A percentile compares a stretch with the other conserved stretches of the same genome.
phyloP scores from a whole-genome alignment of 2,329 filamentous ascomycete genomes.

The Colletotrichum camelliae region DNA sequence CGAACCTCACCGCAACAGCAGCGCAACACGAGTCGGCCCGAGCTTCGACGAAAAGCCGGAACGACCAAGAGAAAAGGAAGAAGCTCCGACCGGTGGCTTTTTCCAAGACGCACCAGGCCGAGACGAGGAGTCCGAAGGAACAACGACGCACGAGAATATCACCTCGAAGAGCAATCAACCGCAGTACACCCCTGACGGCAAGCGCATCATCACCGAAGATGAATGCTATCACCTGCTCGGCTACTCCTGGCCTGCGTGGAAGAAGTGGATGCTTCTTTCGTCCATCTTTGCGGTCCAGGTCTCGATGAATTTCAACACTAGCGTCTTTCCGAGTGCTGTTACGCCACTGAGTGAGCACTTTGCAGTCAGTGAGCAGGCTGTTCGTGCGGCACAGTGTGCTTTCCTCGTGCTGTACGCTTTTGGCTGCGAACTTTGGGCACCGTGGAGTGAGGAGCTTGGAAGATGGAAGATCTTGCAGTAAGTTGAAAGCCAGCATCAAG shows the following conservation, averaged over 20 bases:
- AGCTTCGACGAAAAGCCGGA: background rate
- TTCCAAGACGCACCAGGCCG: slow-evolving; percentile 4
- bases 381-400: slow-evolving; percentile 50
- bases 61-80: background rate
- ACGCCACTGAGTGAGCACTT: slow-evolving; percentile 49
- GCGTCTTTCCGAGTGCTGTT: slow-evolving; percentile 56
- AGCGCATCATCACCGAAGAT: slow-evolving; percentile 49
- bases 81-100: background rate
- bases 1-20: background rate
- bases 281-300: slow-evolving; percentile 58
- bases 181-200: slow-evolving; percentile 28
- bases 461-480: slow-evolving; percentile 56
- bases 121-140: slow-evolving; percentile 4
- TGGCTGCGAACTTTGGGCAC: slow-evolving; percentile 57
- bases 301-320: slow-evolving; percentile 63
- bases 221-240: slow-evolving; percentile 53
- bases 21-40: background rate
- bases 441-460: slow-evolving; percentile 59
- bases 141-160: background rate
- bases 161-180: background rate
- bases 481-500: slow-evolving; percentile 25
- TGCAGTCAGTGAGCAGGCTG: slow-evolving; percentile 48
- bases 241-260: slow-evolving; percentile 46
- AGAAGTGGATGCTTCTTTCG: slow-evolving; percentile 58
- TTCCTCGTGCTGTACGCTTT: slow-evolving; percentile 60